These are phyloP conservation scores for Neurospora sp. DNA, from an alignment of 495 filamentous ascomycete genomes.

Conservation along the genomic window DNA sequence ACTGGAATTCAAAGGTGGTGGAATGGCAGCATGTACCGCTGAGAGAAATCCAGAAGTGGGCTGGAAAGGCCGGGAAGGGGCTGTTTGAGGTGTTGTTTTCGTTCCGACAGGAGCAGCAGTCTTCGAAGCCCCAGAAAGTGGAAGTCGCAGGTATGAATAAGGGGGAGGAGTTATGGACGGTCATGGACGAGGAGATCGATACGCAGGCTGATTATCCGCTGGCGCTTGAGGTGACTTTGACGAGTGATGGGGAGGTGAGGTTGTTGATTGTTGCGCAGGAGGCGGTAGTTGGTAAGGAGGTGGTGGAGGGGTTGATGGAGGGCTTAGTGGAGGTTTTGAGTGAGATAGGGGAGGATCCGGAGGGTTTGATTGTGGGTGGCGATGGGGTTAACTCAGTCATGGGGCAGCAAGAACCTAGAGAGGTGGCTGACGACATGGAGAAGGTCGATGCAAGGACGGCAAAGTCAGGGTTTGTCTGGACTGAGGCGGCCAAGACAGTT, in stretches of 20 bases:
- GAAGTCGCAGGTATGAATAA: neutral
- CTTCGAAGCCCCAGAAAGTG: neutral
- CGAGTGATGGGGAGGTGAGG: constrained; percentile 30
- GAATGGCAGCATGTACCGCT: constrained; percentile 63
- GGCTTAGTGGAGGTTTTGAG: constrained; percentile 25
- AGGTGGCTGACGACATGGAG: neutral
- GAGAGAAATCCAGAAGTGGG: constrained; percentile 64
- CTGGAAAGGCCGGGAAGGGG: constrained; percentile 36
- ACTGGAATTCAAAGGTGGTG: constrained; percentile 48
- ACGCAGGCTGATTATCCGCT: constrained; percentile 54
- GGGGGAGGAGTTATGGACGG: constrained; percentile 38
- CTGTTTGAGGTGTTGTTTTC: constrained; percentile 83
- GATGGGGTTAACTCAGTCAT: neutral
- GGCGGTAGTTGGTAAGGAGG: constrained; percentile 18
- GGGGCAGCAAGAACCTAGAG: neutral
- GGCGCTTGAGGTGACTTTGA: constrained; percentile 59
- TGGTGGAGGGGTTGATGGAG: constrained; percentile 28
- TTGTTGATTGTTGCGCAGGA: constrained; percentile 46
- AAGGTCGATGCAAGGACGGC: neutral
- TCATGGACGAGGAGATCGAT: constrained; percentile 33
- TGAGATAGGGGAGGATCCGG: constrained; percentile 2
- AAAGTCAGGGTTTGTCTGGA: constrained; percentile 41
- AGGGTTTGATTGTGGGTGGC: neutral
- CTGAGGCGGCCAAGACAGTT: constrained; percentile 34
- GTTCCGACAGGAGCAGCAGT: constrained; percentile 50